Conservation (phyloP, 768 basidiomycete species). For the Agaricus blazei region DNA sequence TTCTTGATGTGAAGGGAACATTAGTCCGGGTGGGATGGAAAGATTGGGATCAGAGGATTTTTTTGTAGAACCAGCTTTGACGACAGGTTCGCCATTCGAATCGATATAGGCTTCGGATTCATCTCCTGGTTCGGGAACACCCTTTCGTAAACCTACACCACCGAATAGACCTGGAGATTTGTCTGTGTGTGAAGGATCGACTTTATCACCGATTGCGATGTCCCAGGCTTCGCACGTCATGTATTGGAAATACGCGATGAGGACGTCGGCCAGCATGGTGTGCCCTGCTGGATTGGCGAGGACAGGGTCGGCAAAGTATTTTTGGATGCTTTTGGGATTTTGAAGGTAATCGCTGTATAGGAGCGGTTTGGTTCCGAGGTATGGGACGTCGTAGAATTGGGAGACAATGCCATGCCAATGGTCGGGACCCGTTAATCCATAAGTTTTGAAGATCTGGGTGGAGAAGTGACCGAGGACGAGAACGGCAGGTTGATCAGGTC, state of each 20-base stretch:
- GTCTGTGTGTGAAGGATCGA: slow-evolving; percentile 39
- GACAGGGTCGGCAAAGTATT: slow-evolving; percentile 79
- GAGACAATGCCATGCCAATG: slow-evolving; percentile 87
- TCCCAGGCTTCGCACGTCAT: slow-evolving; percentile 88
- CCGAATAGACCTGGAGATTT: slow-evolving; percentile 67
- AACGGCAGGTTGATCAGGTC: slow-evolving; percentile 89
- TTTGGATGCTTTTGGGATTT: slow-evolving; percentile 55
- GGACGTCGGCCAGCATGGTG: slow-evolving; percentile 83
- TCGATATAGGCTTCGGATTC: slow-evolving; percentile 27
- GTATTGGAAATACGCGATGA: slow-evolving; percentile 84
- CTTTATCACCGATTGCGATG: slow-evolving; percentile 60
- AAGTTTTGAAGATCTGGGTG: slow-evolving; percentile 71
- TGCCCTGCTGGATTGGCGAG: slow-evolving; percentile 82
- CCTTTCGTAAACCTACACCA: slow-evolving; percentile 79
- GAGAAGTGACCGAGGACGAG: slow-evolving; percentile 94
- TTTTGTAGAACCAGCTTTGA: slow-evolving; percentile 16
- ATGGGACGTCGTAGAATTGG: slow-evolving; percentile 96
- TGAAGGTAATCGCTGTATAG: slow-evolving; percentile 80
- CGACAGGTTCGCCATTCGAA: slow-evolving; percentile 21
- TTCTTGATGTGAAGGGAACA: slow-evolving; percentile 57
- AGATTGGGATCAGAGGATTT: slow-evolving; percentile 19
- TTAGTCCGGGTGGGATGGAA: slow-evolving; percentile 66
- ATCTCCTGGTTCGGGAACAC: slow-evolving; percentile 48
- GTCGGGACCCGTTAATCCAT: slow-evolving; percentile 89
- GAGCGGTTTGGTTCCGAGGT: slow-evolving; percentile 81